Evolutionary conservation across 2,329 filamentous ascomycete species (phyloP).

Genomic region (Fusarium longipes): DNA sequence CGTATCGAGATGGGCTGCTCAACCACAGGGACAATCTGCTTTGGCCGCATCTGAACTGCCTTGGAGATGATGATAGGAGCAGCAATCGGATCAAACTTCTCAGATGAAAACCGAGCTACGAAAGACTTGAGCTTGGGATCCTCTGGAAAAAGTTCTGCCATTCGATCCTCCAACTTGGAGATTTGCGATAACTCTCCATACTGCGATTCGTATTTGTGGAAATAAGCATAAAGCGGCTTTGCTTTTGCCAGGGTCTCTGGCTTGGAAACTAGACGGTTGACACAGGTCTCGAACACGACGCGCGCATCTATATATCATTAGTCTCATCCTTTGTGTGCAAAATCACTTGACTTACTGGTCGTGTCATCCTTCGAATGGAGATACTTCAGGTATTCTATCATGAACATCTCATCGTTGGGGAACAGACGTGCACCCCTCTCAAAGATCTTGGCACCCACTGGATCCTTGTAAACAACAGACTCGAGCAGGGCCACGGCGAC

Average conservation of each 20-base stretch:
- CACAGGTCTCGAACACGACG: conserved; percentile 94
- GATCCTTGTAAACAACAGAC: conserved; percentile 94
- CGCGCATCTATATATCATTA: conserved; percentile 75
- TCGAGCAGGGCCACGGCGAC: conserved; percentile 93
- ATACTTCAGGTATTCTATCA: conserved; percentile 95
- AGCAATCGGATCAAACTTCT: conserved; percentile 81
- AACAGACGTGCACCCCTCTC: conserved; percentile 94
- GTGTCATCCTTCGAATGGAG: conserved; percentile 91
- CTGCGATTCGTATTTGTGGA: conserved; percentile 94
- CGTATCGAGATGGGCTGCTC: conserved; percentile 61
- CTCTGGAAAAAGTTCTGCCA: conserved; percentile 92
- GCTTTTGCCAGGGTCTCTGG: conserved; percentile 79
- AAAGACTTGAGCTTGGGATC: conserved; percentile 83
- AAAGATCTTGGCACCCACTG: conserved; percentile 92
- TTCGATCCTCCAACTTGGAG: conserved; percentile 88
- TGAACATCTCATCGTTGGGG: conserved; percentile 91
- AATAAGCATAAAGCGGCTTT: conserved; percentile 88
- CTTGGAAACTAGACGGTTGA: conserved; percentile 82
- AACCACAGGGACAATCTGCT: conserved; percentile 64
- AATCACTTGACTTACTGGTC: conserved; percentile 74
- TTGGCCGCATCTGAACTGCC: conserved; percentile 78
- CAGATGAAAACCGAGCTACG: conserved; percentile 76
- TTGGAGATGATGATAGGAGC: conserved; percentile 88
- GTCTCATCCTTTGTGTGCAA: neutral
- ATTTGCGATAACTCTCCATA: conserved; percentile 95